These are phyloP conservation scores for Suhomyces kilbournensis DNA, from an alignment of 805 yeast species.

Conservation along the genomic window DNA sequence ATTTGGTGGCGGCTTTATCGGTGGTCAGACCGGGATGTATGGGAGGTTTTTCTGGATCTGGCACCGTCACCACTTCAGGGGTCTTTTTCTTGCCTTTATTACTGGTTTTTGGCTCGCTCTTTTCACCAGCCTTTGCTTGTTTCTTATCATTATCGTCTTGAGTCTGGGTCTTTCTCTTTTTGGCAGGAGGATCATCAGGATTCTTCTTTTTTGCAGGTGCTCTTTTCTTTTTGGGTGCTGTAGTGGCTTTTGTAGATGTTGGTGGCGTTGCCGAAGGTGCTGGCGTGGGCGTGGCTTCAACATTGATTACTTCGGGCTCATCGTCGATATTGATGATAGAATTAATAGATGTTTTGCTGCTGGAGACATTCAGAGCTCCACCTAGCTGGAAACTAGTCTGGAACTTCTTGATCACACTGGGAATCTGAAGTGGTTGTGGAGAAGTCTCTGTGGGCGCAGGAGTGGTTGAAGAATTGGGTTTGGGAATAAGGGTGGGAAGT, in stretches of 20 bases:
- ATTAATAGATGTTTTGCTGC: slow-evolving; percentile 36
- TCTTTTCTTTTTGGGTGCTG: slow-evolving; percentile 11
- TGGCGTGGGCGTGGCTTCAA: slow-evolving; percentile 2
- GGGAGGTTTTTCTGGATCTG: slow-evolving; percentile 13
- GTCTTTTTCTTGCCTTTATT: slow-evolving; percentile 16
- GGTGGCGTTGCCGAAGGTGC: slow-evolving; percentile 4
- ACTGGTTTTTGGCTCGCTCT: slow-evolving; percentile 7
- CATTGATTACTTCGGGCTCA: slow-evolving; percentile 9
- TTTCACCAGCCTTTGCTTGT: slow-evolving; percentile 9
- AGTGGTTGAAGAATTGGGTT: slow-evolving; percentile 10
- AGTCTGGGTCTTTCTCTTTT: slow-evolving; percentile 6
- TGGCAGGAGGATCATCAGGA: slow-evolving; percentile 4
- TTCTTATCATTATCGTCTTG: slow-evolving; percentile 10
- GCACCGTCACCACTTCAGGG: slow-evolving; percentile 12
- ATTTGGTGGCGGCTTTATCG: slow-evolving; percentile 11
- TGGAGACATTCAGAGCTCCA: not conserved
- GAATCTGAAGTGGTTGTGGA: slow-evolving; percentile 2
- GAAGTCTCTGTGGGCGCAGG: slow-evolving; percentile 5
- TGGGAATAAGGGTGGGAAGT: slow-evolving; percentile 19
- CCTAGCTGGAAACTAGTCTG: slow-evolving; percentile 28
- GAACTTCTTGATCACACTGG: slow-evolving; percentile 29
- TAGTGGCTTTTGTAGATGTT: slow-evolving; percentile 7
- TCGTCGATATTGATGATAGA: slow-evolving; percentile 40
- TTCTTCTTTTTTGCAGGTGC: slow-evolving; percentile 1
- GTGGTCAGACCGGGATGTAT: slow-evolving; percentile 22